Evolutionary conservation across 148 eudicot species (phyloP).

Genomic region (Rhododendron griersonianum): DNA sequence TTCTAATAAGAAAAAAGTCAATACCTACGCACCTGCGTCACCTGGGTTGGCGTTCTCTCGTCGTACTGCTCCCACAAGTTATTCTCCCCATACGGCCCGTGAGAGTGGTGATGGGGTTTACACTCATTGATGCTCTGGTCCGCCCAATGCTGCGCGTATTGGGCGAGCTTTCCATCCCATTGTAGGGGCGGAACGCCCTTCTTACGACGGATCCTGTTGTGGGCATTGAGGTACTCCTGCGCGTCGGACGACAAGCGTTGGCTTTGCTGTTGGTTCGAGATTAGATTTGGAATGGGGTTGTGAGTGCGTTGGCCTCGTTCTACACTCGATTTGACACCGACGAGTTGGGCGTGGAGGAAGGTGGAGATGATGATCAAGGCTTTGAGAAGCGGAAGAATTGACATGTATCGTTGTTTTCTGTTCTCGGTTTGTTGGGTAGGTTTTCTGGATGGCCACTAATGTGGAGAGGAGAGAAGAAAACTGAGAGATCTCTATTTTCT

Average conservation of each 20-base stretch:
- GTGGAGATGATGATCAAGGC: not conserved
- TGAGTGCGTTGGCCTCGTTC: not conserved
- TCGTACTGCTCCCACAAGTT: conserved; percentile 17
- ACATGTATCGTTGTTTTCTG: not conserved
- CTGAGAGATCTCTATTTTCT: too few relatives aligned
- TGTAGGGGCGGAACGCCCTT: conserved; percentile 18
- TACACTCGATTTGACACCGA: too few relatives aligned
- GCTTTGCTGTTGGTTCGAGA: not conserved
- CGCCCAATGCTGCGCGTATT: conserved; percentile 19
- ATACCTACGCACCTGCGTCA: not conserved
- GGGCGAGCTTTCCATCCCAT: conserved; percentile 21
- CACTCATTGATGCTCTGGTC: conserved; percentile 12
- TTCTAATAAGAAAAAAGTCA: too few relatives aligned
- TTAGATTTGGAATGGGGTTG: not conserved
- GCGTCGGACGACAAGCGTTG: not conserved
- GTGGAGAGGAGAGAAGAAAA: not conserved
- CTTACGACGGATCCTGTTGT: conserved; percentile 16
- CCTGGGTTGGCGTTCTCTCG: conserved; percentile 10
- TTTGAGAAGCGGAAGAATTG: not conserved
- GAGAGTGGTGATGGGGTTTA: conserved; percentile 13
- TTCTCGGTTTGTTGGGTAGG: not conserved
- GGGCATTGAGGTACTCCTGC: conserved; percentile 23
- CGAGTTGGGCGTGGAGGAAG: not conserved
- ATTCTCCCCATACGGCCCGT: conserved; percentile 28
- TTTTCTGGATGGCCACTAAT: not conserved